These are phyloP conservation scores for Forsythia suspensa DNA, from an alignment of 257 asterid species.

Conservation along the genomic window DNA sequence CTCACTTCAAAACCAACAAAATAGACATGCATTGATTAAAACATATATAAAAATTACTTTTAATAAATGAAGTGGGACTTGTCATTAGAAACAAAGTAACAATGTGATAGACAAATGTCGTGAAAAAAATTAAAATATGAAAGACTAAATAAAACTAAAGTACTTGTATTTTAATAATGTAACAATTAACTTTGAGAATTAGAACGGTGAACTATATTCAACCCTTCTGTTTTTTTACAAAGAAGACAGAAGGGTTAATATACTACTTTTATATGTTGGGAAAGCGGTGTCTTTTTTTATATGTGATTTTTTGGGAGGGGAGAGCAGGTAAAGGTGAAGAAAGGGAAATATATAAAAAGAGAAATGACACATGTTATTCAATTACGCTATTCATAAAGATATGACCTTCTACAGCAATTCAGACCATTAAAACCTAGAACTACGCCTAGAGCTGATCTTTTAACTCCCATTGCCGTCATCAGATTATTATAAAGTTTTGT, in stretches of 20 bases:
- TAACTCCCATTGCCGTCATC: background rate
- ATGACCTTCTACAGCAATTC: background rate
- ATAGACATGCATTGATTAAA: background rate
- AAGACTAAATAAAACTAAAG: background rate
- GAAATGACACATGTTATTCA: background rate
- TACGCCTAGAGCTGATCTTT: background rate
- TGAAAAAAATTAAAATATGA: background rate
- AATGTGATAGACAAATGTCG: background rate
- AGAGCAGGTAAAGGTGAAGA: background rate
- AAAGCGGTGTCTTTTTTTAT: background rate
- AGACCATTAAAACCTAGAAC: constrained; percentile 3
- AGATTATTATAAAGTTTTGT: background rate
- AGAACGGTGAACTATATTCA: background rate
- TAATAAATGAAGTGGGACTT: background rate
- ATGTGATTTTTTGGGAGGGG: background rate
- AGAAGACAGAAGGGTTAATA: background rate
- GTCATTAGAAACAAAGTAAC: too few species aligned
- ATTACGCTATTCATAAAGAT: background rate
- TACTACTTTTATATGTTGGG: background rate
- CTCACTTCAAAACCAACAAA: constrained; percentile 8
- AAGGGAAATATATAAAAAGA: background rate
- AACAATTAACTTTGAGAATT: background rate
- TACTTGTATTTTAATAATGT: background rate
- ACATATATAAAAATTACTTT: background rate
- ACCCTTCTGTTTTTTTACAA: background rate